Evolutionary conservation across 192 early-diverging fungal genomes (phyloP).

Genomic region (Dispira parvispora): DNA sequence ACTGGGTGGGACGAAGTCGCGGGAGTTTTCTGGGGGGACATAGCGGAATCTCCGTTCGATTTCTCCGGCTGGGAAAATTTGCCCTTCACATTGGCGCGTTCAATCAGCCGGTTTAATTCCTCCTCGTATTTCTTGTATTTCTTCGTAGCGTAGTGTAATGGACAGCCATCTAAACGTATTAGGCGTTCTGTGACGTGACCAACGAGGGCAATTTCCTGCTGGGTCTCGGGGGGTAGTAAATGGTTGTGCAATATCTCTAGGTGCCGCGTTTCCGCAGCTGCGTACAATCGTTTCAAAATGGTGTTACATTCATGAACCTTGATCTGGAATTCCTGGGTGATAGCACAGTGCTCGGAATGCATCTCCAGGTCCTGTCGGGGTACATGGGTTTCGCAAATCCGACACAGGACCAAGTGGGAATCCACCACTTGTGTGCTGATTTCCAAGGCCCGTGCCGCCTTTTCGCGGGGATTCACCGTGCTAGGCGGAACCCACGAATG

Average conservation of each 20-base stretch:
- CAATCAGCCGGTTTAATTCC: neutral
- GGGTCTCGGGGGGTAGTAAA: slow-evolving; percentile 19
- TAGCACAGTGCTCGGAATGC: slow-evolving; percentile 65
- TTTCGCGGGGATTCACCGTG: neutral
- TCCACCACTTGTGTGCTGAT: slow-evolving; percentile 8
- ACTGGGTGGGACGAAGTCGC: no score
- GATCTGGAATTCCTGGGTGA: slow-evolving; percentile 52
- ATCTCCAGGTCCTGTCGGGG: slow-evolving; percentile 40
- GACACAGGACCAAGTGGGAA: slow-evolving; percentile 42
- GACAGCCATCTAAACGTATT: slow-evolving; percentile 8
- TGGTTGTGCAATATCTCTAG: slow-evolving; percentile 23
- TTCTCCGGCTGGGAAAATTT: neutral
- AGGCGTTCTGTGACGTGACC: slow-evolving; percentile 22
- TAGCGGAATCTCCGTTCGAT: neutral
- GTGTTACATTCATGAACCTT: slow-evolving; percentile 40
- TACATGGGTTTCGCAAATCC: slow-evolving; percentile 76
- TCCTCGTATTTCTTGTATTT: slow-evolving; percentile 7
- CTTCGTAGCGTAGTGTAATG: slow-evolving; percentile 7
- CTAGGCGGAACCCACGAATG: slow-evolving; percentile 8
- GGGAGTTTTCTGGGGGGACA: slow-evolving; percentile 6
- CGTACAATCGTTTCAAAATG: slow-evolving; percentile 34
- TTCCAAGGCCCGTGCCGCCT: neutral
- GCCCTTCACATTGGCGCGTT: neutral
- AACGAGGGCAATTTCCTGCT: slow-evolving; percentile 22
- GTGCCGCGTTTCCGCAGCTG: slow-evolving; percentile 29